phyloP scores from a whole-genome alignment of 164 flowering plant genomes.

The Annona cherimola region DNA sequence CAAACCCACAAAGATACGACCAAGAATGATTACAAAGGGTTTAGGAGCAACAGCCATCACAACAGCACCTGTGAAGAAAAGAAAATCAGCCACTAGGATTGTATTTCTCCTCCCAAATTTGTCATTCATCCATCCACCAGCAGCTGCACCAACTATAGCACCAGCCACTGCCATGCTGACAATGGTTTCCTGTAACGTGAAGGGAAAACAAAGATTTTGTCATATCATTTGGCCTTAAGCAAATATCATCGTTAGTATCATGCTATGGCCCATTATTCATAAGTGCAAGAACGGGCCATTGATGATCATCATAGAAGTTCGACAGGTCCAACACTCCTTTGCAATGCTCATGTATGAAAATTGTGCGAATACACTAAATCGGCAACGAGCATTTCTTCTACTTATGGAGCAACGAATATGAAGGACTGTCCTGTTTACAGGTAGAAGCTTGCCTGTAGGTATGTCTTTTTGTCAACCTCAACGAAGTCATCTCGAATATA shows the following conservation, averaged over 20 bases:
- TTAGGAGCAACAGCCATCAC: constrained; percentile 66
- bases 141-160: constrained; percentile 88
- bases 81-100: constrained; percentile 59
- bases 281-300: no score
- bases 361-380: no score
- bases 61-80: constrained; percentile 70
- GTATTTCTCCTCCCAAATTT: constrained; percentile 53
- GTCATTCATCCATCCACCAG: constrained; percentile 82
- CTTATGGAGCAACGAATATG: no score
- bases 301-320: no score
- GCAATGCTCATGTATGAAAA: no score
- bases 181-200: constrained; percentile 54
- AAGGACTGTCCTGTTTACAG: no score
- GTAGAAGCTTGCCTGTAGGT: constrained; percentile 40
- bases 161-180: constrained; percentile 97
- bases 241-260: no score
- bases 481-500: constrained; percentile 80
- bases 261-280: no score
- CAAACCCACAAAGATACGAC: constrained; percentile 70
- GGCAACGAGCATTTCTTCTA: no score
- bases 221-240: no score
- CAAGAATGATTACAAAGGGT: constrained; percentile 58
- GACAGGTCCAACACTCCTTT: no score
- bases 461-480: constrained; percentile 51
- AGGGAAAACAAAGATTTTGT: background rate